Base-by-base conservation (phyloP, 768 basidiomycete genomes). In the Galerina marginata region DNA sequence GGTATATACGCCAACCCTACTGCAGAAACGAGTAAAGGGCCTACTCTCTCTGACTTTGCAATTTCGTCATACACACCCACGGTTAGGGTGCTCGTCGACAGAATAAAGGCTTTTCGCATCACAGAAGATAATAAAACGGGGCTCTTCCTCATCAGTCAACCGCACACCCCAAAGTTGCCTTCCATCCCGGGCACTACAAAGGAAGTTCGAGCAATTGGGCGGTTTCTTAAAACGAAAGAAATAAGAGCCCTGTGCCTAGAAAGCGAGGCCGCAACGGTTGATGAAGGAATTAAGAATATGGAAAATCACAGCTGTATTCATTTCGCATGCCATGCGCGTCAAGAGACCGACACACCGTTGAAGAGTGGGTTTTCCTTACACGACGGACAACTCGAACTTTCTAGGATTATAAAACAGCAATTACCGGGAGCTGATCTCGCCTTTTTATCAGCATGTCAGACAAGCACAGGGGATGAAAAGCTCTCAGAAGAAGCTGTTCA, bases 1-100 rank as follows among this genome's bases (percentile, higher is more conserved):
- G 60, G 60, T 7, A 36, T 59, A 6, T 61, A 58, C 25, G 48
- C 26, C 1, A 37, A 52, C 9, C 9, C 6, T 3, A 29, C 3
- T 29, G 4, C 40, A 6, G 14, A 33, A 29, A 29, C 6, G 3
- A 3, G 29, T 29, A 29, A 3, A 6, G 4, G 36, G 10, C 5
- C 4, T 3, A 38, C 26, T 20, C 50, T 54, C 10, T 61, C 56
- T 2, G 54, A 58, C 39, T 65, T 54, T 39, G 64, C 23, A 6
- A 33, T 65, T 7, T 61, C 60, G 16, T 65, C 64, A 4, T 65
- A 61, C 49, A 65, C 29, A 2, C 64, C 60, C 4, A 55, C 56
- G 12, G 39, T 65, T 2, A 43, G 33, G 15, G 43, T 56, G 10
- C 42, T 65, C 4, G 16, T 54, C 15, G 29, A 36, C 47, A 38